Base-by-base conservation (phyloP, 2,329 filamentous ascomycete genomes). In the Claviceps sp. region DNA sequence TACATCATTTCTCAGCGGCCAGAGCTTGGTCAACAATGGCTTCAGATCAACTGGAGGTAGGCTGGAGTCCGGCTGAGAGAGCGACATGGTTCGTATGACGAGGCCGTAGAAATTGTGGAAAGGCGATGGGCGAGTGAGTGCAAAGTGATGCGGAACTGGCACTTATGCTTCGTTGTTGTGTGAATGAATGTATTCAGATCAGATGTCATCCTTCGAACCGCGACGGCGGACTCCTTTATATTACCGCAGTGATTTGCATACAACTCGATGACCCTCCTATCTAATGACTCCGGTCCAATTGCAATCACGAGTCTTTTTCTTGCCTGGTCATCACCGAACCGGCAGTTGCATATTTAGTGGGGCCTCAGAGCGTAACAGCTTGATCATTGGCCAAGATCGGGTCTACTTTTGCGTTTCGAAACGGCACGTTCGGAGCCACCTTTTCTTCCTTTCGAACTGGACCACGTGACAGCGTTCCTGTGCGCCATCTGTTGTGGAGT, bases 21-120 rank as follows among this genome's bases (percentile, higher is more conserved):
- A 89, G 44, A 91, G 74, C 54, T 85, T 79, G 62, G 81, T 81
- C 54, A 91, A 77, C 36, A 91, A 73, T 41, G 82, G 81, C 58
- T 85, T 86, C 67, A 90, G 85, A 60, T 81, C 75, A 61, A 78
- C 60, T 36, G 61, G 60, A 44, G 64, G 61, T 40, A 68, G 63
- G 53, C 59, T 58, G 18, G 55, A 54, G 53, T 55, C 56, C 51
- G 59, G 56, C 36, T 57, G 49, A 54, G 61, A 59, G 52, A 64
- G 60, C 20, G 65, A 59, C 67, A 70, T 70, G 45, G 51, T 43
- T 5, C 42, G 42, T 20, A 43, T 30, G 5, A 22, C 9, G 13
- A 44, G 20, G 47, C 37, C 9, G 22, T 20, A 13, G 42, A 20
- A 26, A 30, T 30, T 30, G 7, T 30, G 26, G 26, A 6, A 30